Base-by-base conservation (phyloP, 768 basidiomycete species). In the Mycena polygramma region DNA sequence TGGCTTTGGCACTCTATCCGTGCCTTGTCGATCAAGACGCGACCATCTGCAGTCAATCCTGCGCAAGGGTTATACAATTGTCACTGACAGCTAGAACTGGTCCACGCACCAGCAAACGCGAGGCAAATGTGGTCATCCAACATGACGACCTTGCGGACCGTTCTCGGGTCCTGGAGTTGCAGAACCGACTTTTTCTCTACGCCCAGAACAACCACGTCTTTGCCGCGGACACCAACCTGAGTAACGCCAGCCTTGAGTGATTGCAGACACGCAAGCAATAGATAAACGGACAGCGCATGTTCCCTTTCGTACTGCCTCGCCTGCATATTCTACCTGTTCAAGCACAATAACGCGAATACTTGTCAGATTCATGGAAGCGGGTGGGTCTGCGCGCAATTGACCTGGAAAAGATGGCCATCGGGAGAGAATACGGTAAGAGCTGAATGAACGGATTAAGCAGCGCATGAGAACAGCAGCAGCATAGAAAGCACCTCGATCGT, bases 161-260 rank as follows among this genome's bases (percentile, higher is more conserved):
- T 99, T 62, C 98, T 88, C 9, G 98, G 96, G 81, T 99, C 98
- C 85, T 99, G 98, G 20, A 99, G 88, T 81, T 99, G 98, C 14
- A 99, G 86, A 36, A 98, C 91, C 0, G 95, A 96, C 83, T 98
- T 99, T 94, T 99, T 99, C 87, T 99, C 98, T 37, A 99, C 97
- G 58, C 97, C 98, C 30, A 99, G 86, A 6, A 99, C 95, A 2
- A 98, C 98, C 36, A 97, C 94, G 75, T 96, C 92, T 78, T 93
- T 92, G 75, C 98, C 98, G 73, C 95, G 91, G 43, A 99, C 96
- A 62, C 98, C 98, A 71, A 99, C 96, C 97, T 98, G 68, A 52
- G 57, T 61, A 26, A 51, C 20, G 36, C 52, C 20, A 8, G 55
- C 55, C 20, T 46, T 71, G 26, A 70, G 51, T 39, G 19, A 19